These are phyloP conservation scores for Talaromyces pinophilus DNA, from an alignment of 2,329 filamentous ascomycete genomes.

Conservation along the genomic window DNA sequence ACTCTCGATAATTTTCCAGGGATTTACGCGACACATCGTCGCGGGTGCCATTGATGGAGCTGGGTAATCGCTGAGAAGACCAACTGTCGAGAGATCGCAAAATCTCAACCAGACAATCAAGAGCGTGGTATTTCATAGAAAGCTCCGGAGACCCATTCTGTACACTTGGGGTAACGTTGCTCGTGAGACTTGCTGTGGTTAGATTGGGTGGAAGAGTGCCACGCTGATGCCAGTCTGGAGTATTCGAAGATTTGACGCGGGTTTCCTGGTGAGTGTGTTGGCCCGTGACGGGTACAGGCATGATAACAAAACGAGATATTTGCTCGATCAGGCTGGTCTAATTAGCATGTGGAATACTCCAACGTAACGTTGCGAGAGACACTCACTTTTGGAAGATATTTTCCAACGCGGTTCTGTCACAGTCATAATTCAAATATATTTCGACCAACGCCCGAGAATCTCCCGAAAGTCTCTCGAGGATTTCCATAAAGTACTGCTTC, in stretches of 20 bases:
- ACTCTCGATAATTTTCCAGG: constrained; percentile 65
- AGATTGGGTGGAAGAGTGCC: constrained; percentile 84
- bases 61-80: constrained; percentile 69
- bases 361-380: not conserved
- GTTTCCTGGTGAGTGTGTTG: constrained; percentile 81
- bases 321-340: constrained; percentile 77
- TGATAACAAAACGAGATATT: constrained; percentile 80
- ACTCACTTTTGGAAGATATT: constrained; percentile 82
- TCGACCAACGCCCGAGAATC: constrained; percentile 90
- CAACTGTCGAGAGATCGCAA: constrained; percentile 89
- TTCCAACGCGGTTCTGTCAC: constrained; percentile 85
- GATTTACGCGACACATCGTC: constrained; percentile 53
- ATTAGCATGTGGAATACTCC: constrained; percentile 15
- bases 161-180: constrained; percentile 47
- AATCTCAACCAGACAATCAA: constrained; percentile 86
- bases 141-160: constrained; percentile 84
- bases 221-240: constrained; percentile 80
- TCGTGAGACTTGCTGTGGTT: constrained; percentile 72
- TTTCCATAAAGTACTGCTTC: constrained; percentile 85
- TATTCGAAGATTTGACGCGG: constrained; percentile 61
- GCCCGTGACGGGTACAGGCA: constrained; percentile 72
- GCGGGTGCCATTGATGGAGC: constrained; percentile 55
- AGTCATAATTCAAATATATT: constrained; percentile 97
- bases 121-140: constrained; percentile 81
- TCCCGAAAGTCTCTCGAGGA: constrained; percentile 78